Evolutionary conservation across 352 stramenopile species (phyloP).

Genomic region (Phytophthora meadii): DNA sequence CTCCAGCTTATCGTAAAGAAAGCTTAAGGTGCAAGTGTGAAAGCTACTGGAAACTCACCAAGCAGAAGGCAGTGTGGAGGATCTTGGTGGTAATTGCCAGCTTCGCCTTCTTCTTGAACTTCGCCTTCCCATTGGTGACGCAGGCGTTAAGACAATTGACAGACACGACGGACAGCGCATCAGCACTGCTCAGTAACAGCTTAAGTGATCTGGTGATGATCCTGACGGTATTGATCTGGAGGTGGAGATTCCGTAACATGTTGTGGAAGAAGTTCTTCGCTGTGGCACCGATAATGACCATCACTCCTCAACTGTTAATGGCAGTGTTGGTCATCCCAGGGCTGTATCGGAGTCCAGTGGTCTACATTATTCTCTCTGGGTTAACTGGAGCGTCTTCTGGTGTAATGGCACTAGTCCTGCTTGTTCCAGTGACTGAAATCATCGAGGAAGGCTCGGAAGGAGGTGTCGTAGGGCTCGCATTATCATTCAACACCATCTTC

Average conservation of each 20-base stretch:
- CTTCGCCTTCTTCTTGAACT: constrained; percentile 57
- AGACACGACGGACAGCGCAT: constrained; percentile 28
- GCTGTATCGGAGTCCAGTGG: constrained; percentile 27
- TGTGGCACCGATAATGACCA: constrained; percentile 37
- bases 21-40: constrained; percentile 48
- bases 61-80: constrained; percentile 60
- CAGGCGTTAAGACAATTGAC: constrained; percentile 44
- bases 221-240: constrained; percentile 42
- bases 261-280: constrained; percentile 52
- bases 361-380: constrained; percentile 39
- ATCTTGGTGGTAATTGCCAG: constrained; percentile 50
- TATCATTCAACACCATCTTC: constrained; percentile 65
- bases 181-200: constrained; percentile 36
- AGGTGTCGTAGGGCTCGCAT: constrained; percentile 54
- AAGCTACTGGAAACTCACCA: constrained; percentile 64
- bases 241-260: constrained; percentile 41
- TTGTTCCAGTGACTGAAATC: constrained; percentile 63
- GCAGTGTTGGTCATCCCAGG: constrained; percentile 35
- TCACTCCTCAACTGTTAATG: constrained; percentile 34
- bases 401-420: constrained; percentile 44
- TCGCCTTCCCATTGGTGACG: constrained; percentile 43
- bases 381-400: constrained; percentile 36
- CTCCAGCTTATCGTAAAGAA: constrained; percentile 25
- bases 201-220: constrained; percentile 48
- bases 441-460: constrained; percentile 68